Percentiles rank a stretch among this genome's conserved stretches.
Evolutionary conservation across 352 stramenopile genomes (phyloP).

Genomic region (Globisporangium cylindrosporum): DNA sequence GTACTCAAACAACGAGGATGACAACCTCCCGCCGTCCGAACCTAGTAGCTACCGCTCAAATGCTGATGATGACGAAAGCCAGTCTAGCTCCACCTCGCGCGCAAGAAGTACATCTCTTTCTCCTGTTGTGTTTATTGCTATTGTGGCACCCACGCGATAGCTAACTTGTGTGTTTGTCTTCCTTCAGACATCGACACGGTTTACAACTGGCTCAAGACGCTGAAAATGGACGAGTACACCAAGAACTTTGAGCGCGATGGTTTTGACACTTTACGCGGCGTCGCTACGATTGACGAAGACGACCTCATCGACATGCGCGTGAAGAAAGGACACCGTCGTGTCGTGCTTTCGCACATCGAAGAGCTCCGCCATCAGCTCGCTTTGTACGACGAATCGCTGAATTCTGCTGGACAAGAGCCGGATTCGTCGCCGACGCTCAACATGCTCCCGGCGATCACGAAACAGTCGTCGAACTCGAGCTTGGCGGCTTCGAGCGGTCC

Average conservation of each 20-base stretch:
- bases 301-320: constrained; percentile 87
- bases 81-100: constrained; percentile 25
- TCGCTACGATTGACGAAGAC: constrained; percentile 85
- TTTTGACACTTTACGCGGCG: constrained; percentile 81
- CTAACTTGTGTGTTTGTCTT: not conserved
- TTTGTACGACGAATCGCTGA: constrained; percentile 56
- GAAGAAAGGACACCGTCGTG: constrained; percentile 84
- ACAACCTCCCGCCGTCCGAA: constrained; percentile 19
- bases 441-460: constrained; percentile 65
- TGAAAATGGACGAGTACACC: constrained; percentile 88
- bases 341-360: constrained; percentile 86
- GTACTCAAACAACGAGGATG: constrained; percentile 73
- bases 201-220: constrained; percentile 79
- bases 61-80: constrained; percentile 44
- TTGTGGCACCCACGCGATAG: not conserved
- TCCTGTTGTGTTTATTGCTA: not conserved
- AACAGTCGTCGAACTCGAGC: constrained; percentile 43
- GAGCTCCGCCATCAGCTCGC: constrained; percentile 72
- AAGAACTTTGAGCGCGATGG: constrained; percentile 87
- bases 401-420: constrained; percentile 54
- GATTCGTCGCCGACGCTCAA: constrained; percentile 72
- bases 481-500: constrained; percentile 22
- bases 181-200: constrained; percentile 74
- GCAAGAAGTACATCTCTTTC: constrained; percentile 41
- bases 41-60: constrained; percentile 19